Conservation (phyloP, 257 asterid species). For the Penstemon barbatus region DNA sequence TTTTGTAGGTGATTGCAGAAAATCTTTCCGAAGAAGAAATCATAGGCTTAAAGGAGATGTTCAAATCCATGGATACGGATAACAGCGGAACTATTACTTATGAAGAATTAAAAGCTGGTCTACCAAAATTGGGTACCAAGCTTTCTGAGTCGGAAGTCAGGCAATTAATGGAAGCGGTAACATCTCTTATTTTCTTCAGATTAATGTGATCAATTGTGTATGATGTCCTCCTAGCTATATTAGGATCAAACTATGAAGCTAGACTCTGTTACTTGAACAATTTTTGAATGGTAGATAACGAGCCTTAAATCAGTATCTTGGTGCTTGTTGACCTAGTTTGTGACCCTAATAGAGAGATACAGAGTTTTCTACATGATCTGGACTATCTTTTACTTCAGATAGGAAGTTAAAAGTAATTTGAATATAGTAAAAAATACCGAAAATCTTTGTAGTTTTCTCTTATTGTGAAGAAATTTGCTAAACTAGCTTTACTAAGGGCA, state of each 20-base stretch:
- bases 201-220: background rate
- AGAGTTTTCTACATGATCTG: background rate
- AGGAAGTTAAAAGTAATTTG: background rate
- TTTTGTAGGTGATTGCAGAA: slow-evolving; percentile 79
- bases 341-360: background rate
- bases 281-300: background rate
- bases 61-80: slow-evolving; percentile 93
- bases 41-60: slow-evolving; percentile 94
- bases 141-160: slow-evolving; percentile 90
- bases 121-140: slow-evolving; percentile 90
- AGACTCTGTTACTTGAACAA: background rate
- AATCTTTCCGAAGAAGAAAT: slow-evolving; percentile 96
- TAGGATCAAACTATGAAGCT: background rate
- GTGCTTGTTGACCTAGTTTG: background rate
- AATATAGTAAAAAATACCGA: no score
- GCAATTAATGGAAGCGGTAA: slow-evolving; percentile 96
- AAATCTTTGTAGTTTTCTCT: background rate
- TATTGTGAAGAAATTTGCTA: background rate
- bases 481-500: no score
- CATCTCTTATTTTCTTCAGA: slow-evolving; percentile 14
- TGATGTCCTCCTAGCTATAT: no score
- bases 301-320: background rate
- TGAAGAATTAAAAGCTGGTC: slow-evolving; percentile 92
- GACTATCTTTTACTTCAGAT: no score
- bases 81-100: slow-evolving; percentile 86